These are phyloP conservation scores for Evansstolkia leycettana DNA, from an alignment of 495 filamentous ascomycete genomes.

Conservation along the genomic window DNA sequence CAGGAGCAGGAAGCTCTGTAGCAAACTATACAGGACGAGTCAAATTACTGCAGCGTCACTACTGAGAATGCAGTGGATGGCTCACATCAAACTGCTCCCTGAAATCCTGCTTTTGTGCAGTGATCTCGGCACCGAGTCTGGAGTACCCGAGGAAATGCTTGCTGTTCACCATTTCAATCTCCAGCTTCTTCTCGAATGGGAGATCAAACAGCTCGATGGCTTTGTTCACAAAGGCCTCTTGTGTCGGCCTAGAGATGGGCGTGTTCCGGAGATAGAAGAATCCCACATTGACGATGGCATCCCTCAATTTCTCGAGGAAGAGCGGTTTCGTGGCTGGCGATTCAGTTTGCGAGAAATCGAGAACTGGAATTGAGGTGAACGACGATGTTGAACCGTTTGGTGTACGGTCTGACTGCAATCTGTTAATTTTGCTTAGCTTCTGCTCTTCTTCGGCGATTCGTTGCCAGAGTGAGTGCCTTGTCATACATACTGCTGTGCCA, in stretches of 20 bases:
- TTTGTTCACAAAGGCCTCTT: conserved; percentile 54
- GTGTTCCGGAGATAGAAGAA: conserved; percentile 87
- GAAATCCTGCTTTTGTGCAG: conserved; percentile 28
- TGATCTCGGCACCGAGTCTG: conserved; percentile 36
- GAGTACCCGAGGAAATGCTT: conserved; percentile 46
- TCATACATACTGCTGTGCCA: too few species aligned
- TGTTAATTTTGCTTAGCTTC: too few species aligned
- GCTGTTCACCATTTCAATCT: conserved; percentile 84
- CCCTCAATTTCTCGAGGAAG: conserved; percentile 61
- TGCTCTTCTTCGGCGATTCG: too few species aligned
- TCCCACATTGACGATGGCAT: conserved; percentile 80
- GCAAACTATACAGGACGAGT: conserved; percentile 18
- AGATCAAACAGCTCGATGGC: conserved; percentile 71
- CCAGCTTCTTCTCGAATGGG: conserved; percentile 67
- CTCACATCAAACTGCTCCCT: conserved; percentile 82
- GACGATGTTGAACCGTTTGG: too few species aligned
- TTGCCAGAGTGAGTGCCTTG: too few species aligned
- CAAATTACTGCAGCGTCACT: too few species aligned
- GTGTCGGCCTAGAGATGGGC: conserved; percentile 53
- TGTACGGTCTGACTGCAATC: too few species aligned
- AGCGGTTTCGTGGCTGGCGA: conserved; percentile 55
- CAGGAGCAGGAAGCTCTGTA: conserved; percentile 56
- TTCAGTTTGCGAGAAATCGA: conserved; percentile 59
- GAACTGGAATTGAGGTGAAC: conserved; percentile 69
- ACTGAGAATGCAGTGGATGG: too few species aligned